phyloP scores from a whole-genome alignment of 1,284 basidiomycete genomes.

The Mycosarcoma maydis region DNA sequence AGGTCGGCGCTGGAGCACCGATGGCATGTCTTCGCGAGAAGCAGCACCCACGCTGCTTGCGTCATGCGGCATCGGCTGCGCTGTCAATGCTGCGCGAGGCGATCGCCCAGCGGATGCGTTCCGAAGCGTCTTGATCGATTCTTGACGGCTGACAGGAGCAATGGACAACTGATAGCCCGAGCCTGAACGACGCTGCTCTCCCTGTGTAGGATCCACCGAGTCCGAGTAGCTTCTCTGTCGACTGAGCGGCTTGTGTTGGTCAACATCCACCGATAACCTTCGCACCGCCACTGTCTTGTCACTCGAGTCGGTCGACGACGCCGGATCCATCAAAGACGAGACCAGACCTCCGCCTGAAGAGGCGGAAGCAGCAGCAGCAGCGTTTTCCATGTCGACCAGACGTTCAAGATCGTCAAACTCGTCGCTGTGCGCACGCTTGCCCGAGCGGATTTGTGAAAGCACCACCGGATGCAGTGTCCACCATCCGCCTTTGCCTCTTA shows the following conservation, averaged over 20 bases:
- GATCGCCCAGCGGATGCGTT: not conserved
- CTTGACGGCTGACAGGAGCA: constrained; percentile 32
- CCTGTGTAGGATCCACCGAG: constrained; percentile 25
- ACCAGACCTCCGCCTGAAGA: not conserved
- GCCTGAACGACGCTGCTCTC: constrained; percentile 14
- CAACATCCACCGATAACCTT: constrained; percentile 5
- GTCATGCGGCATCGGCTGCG: not conserved
- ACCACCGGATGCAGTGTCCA: constrained; percentile 52
- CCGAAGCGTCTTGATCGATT: constrained; percentile 10
- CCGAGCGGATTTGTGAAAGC: constrained; percentile 40
- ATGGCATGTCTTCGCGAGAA: constrained; percentile 15
- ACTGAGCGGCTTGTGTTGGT: constrained; percentile 13
- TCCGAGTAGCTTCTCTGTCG: constrained; percentile 51
- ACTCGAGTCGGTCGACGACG: constrained; percentile 7
- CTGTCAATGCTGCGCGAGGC: constrained; percentile 1
- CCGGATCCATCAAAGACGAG: constrained; percentile 8
- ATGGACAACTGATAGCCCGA: constrained; percentile 17
- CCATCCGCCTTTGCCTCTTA: constrained; percentile 57
- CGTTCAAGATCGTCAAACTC: constrained; percentile 48
- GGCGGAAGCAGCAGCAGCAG: constrained; percentile 6
- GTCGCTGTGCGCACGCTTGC: constrained; percentile 38
- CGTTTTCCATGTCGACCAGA: constrained; percentile 41
- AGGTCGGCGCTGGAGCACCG: constrained; percentile 21
- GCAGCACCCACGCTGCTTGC: not conserved
- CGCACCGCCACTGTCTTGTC: not conserved